Evolutionary conservation across 768 basidiomycete species (phyloP).

Genomic region (Leccinum variicolor): DNA sequence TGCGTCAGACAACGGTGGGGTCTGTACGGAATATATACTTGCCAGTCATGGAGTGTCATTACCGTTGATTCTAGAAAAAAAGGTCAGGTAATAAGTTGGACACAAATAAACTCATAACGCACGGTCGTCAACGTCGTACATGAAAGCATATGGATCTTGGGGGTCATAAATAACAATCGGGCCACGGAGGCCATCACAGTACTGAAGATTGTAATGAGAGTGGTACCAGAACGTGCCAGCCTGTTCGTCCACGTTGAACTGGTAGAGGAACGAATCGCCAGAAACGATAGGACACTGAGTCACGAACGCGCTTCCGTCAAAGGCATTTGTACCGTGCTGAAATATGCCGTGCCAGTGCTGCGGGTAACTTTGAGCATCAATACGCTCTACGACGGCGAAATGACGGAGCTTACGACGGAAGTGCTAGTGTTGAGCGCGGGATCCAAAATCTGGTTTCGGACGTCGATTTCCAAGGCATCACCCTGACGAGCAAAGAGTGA

Average conservation of each 20-base stretch:
- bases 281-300: slow-evolving; percentile 45
- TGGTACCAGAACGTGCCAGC: slow-evolving; percentile 46
- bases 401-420: slow-evolving; percentile 34
- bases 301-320: slow-evolving; percentile 48
- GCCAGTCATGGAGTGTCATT: slow-evolving; percentile 41
- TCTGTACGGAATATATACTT: not conserved
- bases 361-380: not conserved
- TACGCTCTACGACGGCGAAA: not conserved
- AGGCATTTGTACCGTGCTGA: slow-evolving; percentile 39
- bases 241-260: slow-evolving; percentile 29
- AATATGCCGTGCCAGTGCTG: slow-evolving; percentile 49
- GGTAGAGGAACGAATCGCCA: slow-evolving; percentile 38
- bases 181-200: slow-evolving; percentile 55
- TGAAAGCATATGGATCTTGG: slow-evolving; percentile 23
- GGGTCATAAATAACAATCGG: slow-evolving; percentile 46
- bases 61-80: slow-evolving; percentile 33
- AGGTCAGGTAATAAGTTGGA: not conserved
- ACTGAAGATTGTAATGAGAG: slow-evolving; percentile 47
- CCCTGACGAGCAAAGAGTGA: slow-evolving; percentile 26
- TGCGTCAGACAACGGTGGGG: not conserved
- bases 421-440: slow-evolving; percentile 38
- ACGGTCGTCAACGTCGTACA: slow-evolving; percentile 39
- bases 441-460: slow-evolving; percentile 38
- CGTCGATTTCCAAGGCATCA: slow-evolving; percentile 39
- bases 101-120: not conserved